Conservation (phyloP, 768 basidiomycete species). For the Sistotremastrum suecicum region DNA sequence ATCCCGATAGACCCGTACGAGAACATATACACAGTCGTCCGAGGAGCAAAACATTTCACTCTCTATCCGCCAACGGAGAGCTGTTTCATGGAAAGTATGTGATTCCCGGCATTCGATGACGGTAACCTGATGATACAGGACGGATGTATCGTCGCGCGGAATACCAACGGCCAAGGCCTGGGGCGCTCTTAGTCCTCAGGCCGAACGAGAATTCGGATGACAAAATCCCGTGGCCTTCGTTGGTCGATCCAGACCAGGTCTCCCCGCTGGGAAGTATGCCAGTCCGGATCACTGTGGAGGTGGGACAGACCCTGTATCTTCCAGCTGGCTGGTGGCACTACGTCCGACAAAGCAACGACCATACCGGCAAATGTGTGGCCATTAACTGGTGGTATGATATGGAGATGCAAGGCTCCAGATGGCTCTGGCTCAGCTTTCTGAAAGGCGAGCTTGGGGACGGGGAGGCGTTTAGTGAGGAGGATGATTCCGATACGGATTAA, state of each 20-base stretch:
- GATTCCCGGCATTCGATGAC: background rate
- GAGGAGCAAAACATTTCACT: conserved; percentile 76
- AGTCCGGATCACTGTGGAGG: conserved; percentile 45
- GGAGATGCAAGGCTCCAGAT: conserved; percentile 55
- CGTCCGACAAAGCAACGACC: conserved; percentile 53
- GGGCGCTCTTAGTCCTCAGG: background rate
- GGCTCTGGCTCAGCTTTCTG: conserved; percentile 55
- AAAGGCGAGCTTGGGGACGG: conserved; percentile 26
- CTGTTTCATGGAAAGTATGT: conserved; percentile 63
- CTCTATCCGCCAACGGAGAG: conserved; percentile 84
- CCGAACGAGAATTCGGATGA: background rate
- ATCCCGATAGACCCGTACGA: conserved; percentile 64
- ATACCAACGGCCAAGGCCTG: conserved; percentile 29
- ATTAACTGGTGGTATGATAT: conserved; percentile 88
- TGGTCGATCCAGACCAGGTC: conserved; percentile 38
- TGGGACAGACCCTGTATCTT: conserved; percentile 75
- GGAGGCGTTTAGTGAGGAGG: conserved; percentile 23
- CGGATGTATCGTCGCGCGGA: conserved; percentile 50
- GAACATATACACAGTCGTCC: conserved; percentile 81
- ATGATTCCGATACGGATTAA: background rate
- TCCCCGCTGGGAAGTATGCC: conserved; percentile 45
- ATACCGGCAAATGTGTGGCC: conserved; percentile 36
- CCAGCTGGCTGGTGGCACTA: conserved; percentile 95
- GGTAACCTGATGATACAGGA: conserved; percentile 23
- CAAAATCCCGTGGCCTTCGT: conserved; percentile 71